Evolutionary conservation across 345 rosid genomes (phyloP).

Genomic region (Nephelium lappaceum): DNA sequence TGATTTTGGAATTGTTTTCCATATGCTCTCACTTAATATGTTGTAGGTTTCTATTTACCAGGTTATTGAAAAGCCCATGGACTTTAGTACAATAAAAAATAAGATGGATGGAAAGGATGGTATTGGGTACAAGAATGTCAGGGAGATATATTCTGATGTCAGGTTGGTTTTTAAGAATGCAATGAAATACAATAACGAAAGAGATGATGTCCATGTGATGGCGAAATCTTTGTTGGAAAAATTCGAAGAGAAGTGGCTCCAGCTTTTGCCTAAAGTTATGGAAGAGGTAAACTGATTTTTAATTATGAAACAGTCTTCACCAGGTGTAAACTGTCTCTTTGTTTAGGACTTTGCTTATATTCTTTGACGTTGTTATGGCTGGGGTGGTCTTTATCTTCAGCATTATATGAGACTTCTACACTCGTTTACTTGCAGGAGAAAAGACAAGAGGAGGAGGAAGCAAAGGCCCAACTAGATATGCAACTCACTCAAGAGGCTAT

Average conservation of each 20-base stretch:
- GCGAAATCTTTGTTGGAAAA: slow-evolving; percentile 66
- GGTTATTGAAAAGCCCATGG: slow-evolving; percentile 89
- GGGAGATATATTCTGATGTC: slow-evolving; percentile 85
- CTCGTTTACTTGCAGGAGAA: slow-evolving; percentile 51
- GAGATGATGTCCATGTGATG: slow-evolving; percentile 71
- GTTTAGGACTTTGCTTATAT: slow-evolving; percentile 1
- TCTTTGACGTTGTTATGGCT: background rate
- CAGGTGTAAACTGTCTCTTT: background rate
- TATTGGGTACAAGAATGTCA: slow-evolving; percentile 65
- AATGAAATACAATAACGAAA: slow-evolving; percentile 72
- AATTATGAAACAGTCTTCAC: background rate
- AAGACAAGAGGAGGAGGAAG: slow-evolving; percentile 56
- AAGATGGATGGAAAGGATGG: slow-evolving; percentile 66
- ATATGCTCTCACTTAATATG: slow-evolving; percentile 13
- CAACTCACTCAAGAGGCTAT: slow-evolving; percentile 61
- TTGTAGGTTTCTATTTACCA: slow-evolving; percentile 29
- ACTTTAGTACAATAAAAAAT: slow-evolving; percentile 65
- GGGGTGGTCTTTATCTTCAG: slow-evolving; percentile 4
- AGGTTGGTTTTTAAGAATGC: slow-evolving; percentile 86
- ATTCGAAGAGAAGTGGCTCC: slow-evolving; percentile 83
- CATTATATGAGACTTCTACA: background rate
- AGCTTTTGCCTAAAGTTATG: slow-evolving; percentile 70
- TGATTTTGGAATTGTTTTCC: background rate
- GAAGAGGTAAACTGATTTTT: slow-evolving; percentile 55
- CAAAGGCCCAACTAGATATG: slow-evolving; percentile 43